Evolutionary conservation across 306 rosid genomes (phyloP), one percentile per base, ranked within the genome.

Genomic region (Ormosia emarginata): DNA sequence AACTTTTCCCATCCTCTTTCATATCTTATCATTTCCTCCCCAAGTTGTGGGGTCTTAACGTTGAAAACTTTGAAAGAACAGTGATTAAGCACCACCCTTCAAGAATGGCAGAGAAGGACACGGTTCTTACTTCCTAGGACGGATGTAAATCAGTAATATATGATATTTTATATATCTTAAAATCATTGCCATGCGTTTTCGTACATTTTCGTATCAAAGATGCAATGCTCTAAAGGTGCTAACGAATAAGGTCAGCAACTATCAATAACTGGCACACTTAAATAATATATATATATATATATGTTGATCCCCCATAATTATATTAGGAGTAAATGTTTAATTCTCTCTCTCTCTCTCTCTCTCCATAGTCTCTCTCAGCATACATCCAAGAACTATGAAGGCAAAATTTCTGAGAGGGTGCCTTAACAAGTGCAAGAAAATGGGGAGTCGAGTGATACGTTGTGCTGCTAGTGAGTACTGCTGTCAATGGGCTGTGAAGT

Each of bases 371-470:
- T 75, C n/a, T 52, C 62, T 55, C 77, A 63, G 12, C 34, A 8
- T 3, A 67, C 41, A 47, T 65, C 55, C 29, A 33, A 62, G 3
- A 73, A 75, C 32, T 33, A 85, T 87, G 90, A 87, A 82, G 71
- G 61, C 85, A 49, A 85, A 67, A 30, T 85, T 75, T 75, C 53
- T 86, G 3, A 91, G 70, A 74, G 96, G 80, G 83, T 92, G 93
- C 66, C 80, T 88, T 1, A 92, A 87, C 87, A 95, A 95, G 83
- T 87, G 93, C 92, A 90, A 88, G 89, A 93, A 92, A 77, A 86
- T 86, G 81, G 92, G 90, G 13, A 86, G 77, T 34, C 59, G 78
- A 74, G 91, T 80, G 18, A 85, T 72, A 63, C 86, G 90, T 43
- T 87, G 91, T 73, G 37, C 84, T 32, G 85, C 88, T 67, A 85